phyloP scores from a whole-genome alignment of 306 rosid genomes.

The Neltuma alba region DNA sequence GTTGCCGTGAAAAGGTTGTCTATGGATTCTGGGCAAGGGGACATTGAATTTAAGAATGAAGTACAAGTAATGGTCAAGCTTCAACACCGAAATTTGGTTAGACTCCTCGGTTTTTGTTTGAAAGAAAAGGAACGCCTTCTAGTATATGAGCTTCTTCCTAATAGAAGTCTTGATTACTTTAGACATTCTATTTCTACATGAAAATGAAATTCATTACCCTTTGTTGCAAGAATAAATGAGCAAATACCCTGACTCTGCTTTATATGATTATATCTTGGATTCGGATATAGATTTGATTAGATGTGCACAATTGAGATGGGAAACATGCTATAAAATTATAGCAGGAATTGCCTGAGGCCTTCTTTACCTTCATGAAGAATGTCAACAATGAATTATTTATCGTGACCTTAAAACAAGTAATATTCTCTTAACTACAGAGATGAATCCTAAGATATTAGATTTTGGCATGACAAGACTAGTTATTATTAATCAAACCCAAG shows the following conservation, averaged over 20 bases:
- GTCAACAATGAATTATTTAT: constrained; percentile 39
- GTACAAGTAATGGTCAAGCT: constrained; percentile 37
- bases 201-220: no score
- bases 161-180: constrained; percentile 52
- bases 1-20: constrained; percentile 44
- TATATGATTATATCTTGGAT: neutral
- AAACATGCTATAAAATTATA: constrained; percentile 48
- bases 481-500: constrained; percentile 36
- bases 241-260: neutral
- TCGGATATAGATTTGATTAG: no score
- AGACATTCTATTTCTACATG: neutral
- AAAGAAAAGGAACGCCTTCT: constrained; percentile 40
- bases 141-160: constrained; percentile 57
- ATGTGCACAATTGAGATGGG: no score
- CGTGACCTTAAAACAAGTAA: constrained; percentile 53
- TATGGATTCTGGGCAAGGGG: constrained; percentile 43
- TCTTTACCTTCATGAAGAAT: constrained; percentile 58
- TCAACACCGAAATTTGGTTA: constrained; percentile 45
- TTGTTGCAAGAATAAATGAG: no score
- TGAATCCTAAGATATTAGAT: constrained; percentile 49
- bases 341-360: constrained; percentile 45
- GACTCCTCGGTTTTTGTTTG: constrained; percentile 41
- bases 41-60: constrained; percentile 56
- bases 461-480: constrained; percentile 51
- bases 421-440: constrained; percentile 54